Percentiles rank a stretch among this genome's conserved stretches.
Conservation (phyloP, 2,329 filamentous ascomycete species). For the Conoideocrella luteorostrata region DNA sequence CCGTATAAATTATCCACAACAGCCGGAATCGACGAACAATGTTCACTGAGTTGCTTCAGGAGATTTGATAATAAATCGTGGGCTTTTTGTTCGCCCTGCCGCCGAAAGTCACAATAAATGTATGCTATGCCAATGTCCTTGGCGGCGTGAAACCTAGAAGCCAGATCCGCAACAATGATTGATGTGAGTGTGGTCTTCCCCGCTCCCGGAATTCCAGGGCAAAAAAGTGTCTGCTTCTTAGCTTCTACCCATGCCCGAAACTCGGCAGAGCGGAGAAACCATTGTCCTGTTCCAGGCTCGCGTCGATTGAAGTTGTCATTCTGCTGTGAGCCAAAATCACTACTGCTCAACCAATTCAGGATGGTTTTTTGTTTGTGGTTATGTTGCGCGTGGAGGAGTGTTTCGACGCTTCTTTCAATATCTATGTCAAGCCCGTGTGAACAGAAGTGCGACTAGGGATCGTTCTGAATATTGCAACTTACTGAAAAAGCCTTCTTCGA, state of each 20-base stretch:
- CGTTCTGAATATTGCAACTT: too few relatives aligned
- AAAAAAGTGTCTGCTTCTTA: not conserved
- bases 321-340: too few relatives aligned
- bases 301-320: too few relatives aligned
- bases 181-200: not conserved
- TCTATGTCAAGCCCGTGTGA: too few relatives aligned
- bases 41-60: not conserved
- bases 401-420: too few relatives aligned
- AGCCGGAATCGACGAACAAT: not conserved
- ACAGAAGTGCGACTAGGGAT: too few relatives aligned
- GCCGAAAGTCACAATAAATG: slow-evolving; percentile 1
- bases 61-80: not conserved
- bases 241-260: not conserved
- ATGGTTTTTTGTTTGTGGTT: too few relatives aligned
- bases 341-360: too few relatives aligned
- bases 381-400: too few relatives aligned
- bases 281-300: not conserved
- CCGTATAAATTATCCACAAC: not conserved
- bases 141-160: not conserved
- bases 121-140: not conserved
- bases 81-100: not conserved
- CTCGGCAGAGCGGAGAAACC: not conserved
- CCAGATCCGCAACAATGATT: not conserved
- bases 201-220: slow-evolving; percentile 2
- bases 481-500: too few relatives aligned